phyloP scores from a whole-genome alignment of 306 rosid species.

The Hippophae tibetana region DNA sequence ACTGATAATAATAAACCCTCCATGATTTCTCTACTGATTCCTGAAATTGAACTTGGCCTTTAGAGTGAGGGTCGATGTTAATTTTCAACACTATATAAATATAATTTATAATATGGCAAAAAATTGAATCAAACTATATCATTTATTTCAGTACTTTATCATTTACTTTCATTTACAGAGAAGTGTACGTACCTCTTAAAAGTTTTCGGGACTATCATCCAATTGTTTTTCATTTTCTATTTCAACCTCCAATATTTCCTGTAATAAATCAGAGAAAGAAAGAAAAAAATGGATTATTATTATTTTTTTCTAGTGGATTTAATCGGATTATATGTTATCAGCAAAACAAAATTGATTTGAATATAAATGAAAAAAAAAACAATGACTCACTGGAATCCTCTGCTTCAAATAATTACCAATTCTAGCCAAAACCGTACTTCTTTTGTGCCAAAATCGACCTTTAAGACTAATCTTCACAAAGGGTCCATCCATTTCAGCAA shows the following conservation, averaged over 20 bases:
- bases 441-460: constrained; percentile 93
- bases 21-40: too few species aligned
- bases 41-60: too few species aligned
- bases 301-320: constrained; percentile 9
- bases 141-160: too few species aligned
- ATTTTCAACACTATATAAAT: neutral
- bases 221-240: constrained; percentile 85
- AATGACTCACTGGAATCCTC: constrained; percentile 72
- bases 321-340: neutral
- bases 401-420: constrained; percentile 67
- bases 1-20: too few species aligned
- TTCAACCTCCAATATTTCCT: constrained; percentile 92
- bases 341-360: neutral
- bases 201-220: constrained; percentile 88
- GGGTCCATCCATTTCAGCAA: constrained; percentile 81
- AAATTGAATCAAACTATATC: too few species aligned
- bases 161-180: neutral
- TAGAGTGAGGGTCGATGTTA: too few species aligned
- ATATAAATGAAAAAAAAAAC: neutral
- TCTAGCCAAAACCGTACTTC: constrained; percentile 64
- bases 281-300: too few species aligned
- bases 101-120: neutral
- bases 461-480: constrained; percentile 72
- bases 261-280: too few species aligned
- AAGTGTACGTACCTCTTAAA: constrained; percentile 33